Evolutionary conservation across 2,329 filamentous ascomycete genomes (phyloP).

Genomic region (Hawksworthiomyces lignivorus): DNA sequence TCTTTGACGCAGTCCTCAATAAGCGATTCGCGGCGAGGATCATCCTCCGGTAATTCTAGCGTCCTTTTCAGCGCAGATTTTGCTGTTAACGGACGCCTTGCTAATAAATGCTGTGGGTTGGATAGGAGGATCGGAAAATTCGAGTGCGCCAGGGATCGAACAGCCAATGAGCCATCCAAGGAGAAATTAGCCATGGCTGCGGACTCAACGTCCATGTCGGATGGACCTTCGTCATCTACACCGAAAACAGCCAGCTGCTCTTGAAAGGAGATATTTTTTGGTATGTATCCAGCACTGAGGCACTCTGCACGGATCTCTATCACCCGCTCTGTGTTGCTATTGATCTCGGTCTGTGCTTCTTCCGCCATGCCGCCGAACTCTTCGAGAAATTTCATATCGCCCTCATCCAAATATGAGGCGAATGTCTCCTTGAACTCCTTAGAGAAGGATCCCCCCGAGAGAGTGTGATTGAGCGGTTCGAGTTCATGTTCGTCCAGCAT

Average conservation of each 20-base stretch:
- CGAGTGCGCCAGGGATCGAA: constrained; percentile 26
- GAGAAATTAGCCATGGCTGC: neutral
- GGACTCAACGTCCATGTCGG: constrained; percentile 25
- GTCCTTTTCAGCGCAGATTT: constrained; percentile 33
- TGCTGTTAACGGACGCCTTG: constrained; percentile 30
- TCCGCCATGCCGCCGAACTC: constrained; percentile 26
- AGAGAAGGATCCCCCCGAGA: constrained; percentile 16
- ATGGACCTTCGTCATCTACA: neutral
- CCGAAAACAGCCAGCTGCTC: constrained; percentile 34
- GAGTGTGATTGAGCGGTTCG: constrained; percentile 23
- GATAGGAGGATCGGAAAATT: constrained; percentile 40
- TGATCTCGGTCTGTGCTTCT: constrained; percentile 11
- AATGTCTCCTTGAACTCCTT: constrained; percentile 14
- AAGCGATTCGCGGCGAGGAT: constrained; percentile 26
- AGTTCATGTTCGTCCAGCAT: constrained; percentile 29
- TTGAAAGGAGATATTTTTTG: constrained; percentile 30
- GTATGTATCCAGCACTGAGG: constrained; percentile 33
- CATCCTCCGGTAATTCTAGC: constrained; percentile 26
- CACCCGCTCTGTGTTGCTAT: constrained; percentile 29
- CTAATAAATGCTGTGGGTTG: constrained; percentile 38
- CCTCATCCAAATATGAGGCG: constrained; percentile 22
- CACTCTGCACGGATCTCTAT: constrained; percentile 31
- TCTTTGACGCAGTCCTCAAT: constrained; percentile 39
- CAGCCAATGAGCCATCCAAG: neutral
- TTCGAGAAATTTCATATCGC: constrained; percentile 36